A percentile compares a stretch with the other conserved stretches of the same genome.
Evolutionary conservation across 1,284 basidiomycete species (phyloP).

Genomic region (Rhizoctonia solani): DNA sequence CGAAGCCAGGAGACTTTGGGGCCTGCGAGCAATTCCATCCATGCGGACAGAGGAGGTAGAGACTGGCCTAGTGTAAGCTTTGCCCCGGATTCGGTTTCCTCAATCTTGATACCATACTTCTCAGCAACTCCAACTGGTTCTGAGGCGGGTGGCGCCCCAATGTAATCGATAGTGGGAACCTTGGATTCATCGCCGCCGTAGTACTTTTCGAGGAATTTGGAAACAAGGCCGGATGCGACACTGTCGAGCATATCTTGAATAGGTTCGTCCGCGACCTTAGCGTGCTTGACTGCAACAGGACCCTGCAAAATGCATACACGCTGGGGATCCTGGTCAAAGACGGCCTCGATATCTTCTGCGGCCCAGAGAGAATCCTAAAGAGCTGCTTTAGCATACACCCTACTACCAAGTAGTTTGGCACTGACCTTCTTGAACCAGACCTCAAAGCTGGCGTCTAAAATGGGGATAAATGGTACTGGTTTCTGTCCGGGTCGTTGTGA

Average conservation of each 20-base stretch:
- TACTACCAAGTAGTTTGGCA: constrained; percentile 3
- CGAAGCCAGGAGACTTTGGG: constrained; percentile 82
- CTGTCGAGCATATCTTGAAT: constrained; percentile 90
- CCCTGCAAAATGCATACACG: constrained; percentile 98
- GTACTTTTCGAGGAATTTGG: constrained; percentile 78
- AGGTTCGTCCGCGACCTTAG: constrained; percentile 88
- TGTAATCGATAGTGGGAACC: constrained; percentile 86
- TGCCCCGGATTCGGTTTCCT: constrained; percentile 53
- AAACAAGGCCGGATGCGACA: constrained; percentile 78
- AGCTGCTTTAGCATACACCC: constrained; percentile 1
- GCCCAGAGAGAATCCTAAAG: constrained; percentile 94
- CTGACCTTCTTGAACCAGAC: constrained; percentile 98
- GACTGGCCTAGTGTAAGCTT: constrained; percentile 61
- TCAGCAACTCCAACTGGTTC: constrained; percentile 46
- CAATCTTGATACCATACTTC: constrained; percentile 53
- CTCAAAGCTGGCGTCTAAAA: constrained; percentile 90
- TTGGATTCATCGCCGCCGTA: constrained; percentile 80
- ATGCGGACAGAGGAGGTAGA: constrained; percentile 66
- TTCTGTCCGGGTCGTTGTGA: constrained; percentile 95
- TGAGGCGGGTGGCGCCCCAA: constrained; percentile 58
- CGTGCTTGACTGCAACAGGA: constrained; percentile 90
- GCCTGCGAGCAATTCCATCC: constrained; percentile 88
- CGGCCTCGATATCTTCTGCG: constrained; percentile 96
- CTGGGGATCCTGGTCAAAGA: constrained; percentile 97
- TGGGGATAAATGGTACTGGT: constrained; percentile 98